Conservation (phyloP, 2,329 filamentous ascomycete species). For the Stagonosporopsis rhizophila region DNA sequence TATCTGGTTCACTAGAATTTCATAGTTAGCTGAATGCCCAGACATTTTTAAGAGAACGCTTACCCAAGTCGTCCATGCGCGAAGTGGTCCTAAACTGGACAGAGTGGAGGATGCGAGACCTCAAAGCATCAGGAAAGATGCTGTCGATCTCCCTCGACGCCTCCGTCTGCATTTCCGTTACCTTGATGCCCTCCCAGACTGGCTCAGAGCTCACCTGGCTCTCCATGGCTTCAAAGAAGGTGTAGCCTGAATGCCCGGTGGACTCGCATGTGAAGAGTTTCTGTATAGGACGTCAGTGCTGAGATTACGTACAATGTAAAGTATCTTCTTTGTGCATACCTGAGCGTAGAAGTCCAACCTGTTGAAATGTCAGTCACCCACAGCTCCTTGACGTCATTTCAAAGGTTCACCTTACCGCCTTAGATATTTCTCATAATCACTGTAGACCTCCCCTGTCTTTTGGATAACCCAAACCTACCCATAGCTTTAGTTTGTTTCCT, state of each 20-base stretch:
- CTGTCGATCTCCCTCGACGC: constrained; percentile 90
- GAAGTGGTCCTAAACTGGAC: constrained; percentile 87
- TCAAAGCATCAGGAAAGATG: constrained; percentile 88
- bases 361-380: constrained; percentile 28
- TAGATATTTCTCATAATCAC: constrained; percentile 86
- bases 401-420: constrained; percentile 66
- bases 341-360: constrained; percentile 95
- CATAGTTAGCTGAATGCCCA: constrained; percentile 38
- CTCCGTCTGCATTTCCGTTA: constrained; percentile 52
- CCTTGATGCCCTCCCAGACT: constrained; percentile 33
- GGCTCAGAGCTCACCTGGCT: constrained; percentile 75
- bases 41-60: constrained; percentile 26
- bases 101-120: constrained; percentile 86
- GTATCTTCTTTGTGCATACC: constrained; percentile 57
- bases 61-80: constrained; percentile 82
- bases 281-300: constrained; percentile 54
- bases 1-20: constrained; percentile 38
- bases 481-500: constrained; percentile 34
- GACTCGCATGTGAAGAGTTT: constrained; percentile 95
- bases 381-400: constrained; percentile 30
- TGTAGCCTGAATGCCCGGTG: constrained; percentile 88
- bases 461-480: constrained; percentile 87
- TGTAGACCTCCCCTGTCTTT: constrained; percentile 89
- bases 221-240: constrained; percentile 89
- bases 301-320: not conserved